Base-by-base conservation (phyloP, 2,329 filamentous ascomycete species). In the Aureobasidium sp. region DNA sequence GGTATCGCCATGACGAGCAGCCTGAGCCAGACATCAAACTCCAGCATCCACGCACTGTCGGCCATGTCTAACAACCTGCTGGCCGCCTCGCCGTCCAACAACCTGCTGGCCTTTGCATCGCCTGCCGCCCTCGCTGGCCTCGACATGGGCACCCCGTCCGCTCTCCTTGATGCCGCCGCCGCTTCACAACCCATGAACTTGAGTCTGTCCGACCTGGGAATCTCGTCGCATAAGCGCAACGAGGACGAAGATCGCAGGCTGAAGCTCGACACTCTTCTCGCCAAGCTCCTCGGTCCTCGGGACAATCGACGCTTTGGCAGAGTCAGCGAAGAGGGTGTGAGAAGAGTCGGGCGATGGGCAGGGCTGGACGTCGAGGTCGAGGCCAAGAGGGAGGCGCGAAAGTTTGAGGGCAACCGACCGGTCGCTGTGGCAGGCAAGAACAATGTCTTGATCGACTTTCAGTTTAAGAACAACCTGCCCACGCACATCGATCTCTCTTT, bases 291-390 rank as follows among this genome's bases (percentile, higher is more conserved):
- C 8, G 40, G 40, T 10, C 38, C 19, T 7, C 25, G 49, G 5
- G n/a, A 54, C 5, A 19, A 23, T 45, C 84, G 76, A 65, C 86
- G 81, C 68, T 88, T 84, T 64, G 87, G 87, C 4, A 75, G 85
- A 42, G 84, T 93, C 38, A 89, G 87, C 65, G 86, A 89, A 67
- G 84, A 87, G 31, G 87, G 87, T 2, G 77, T 94, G n/a, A 84
- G 88, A 70, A 80, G 87, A 58, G 75, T 93, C 31, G 86, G 84
- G 9, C 81, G 83, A 66, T 79, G 83, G 59, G 79, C 86, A 58
- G 87, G 86, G 75, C 81, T 74, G 81, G 86, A 64, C 76, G 82
- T 71, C 33, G 67, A 65, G 51, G 65, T 68, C 47, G 66, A 69
- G 38, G 61, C 40, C 35, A 65, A 66, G 51, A 55, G 65, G 35